phyloP scores from a whole-genome alignment of 2,329 filamentous ascomycete species.

The Calonectria hongkongensis region DNA sequence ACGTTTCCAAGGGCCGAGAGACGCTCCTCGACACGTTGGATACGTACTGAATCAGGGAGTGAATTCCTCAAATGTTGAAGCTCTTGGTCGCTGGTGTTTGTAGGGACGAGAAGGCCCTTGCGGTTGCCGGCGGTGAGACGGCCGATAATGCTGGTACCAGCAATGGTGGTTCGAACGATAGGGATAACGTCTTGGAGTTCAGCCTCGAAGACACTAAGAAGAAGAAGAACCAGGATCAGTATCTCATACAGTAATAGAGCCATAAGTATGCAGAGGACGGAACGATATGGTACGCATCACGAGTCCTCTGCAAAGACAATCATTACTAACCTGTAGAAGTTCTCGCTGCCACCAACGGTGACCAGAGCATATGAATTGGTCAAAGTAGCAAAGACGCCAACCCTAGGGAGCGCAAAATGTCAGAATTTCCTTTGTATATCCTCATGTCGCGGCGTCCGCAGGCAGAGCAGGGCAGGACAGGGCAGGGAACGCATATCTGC shows the following conservation, averaged over 20 bases:
- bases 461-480: slow-evolving; percentile 21
- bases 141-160: slow-evolving; percentile 96
- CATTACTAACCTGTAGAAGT: slow-evolving; percentile 88
- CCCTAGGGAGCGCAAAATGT: slow-evolving; percentile 70
- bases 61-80: slow-evolving; percentile 97
- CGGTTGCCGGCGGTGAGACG: slow-evolving; percentile 97
- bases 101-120: slow-evolving; percentile 96
- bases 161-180: slow-evolving; percentile 97
- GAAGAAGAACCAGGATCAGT: slow-evolving; percentile 1
- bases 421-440: slow-evolving; percentile 28
- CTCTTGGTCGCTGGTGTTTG: slow-evolving; percentile 97
- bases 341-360: slow-evolving; percentile 95
- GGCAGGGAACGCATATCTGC: slow-evolving; percentile 13
- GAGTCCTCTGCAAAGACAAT: neutral
- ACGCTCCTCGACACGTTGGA: slow-evolving; percentile 98
- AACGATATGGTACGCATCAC: neutral
- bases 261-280: neutral
- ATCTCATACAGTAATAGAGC: neutral
- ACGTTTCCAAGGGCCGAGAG: slow-evolving; percentile 97
- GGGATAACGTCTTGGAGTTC: slow-evolving; percentile 98
- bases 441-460: slow-evolving; percentile 5
- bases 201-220: slow-evolving; percentile 89
- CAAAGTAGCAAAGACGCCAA: slow-evolving; percentile 96
- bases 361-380: slow-evolving; percentile 98
- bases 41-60: slow-evolving; percentile 92